These are phyloP conservation scores for Silene conica DNA, from an alignment of 148 eudicot species.

Conservation along the genomic window DNA sequence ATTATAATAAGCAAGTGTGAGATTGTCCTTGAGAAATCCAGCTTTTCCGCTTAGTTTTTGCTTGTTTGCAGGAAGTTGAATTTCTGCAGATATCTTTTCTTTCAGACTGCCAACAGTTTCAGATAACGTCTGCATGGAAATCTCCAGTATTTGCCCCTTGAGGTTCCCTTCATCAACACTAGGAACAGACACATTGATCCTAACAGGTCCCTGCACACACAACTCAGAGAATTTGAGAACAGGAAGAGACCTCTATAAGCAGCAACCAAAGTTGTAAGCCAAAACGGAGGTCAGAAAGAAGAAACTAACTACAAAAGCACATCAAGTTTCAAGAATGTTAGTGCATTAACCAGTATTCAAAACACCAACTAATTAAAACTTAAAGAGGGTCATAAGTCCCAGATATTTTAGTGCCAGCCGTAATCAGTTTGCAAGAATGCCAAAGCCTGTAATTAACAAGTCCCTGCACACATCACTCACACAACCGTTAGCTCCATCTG, in stretches of 20 bases:
- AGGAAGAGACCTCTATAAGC: not conserved
- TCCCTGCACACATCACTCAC: conserved; percentile 40
- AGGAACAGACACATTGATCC: conserved; percentile 57
- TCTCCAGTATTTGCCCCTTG: conserved; percentile 68
- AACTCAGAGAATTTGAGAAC: conserved; percentile 6
- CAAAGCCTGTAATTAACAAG: conserved; percentile 27
- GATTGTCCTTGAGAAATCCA: conserved; percentile 80
- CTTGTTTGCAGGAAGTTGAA: conserved; percentile 81
- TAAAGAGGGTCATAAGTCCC: too few relatives aligned
- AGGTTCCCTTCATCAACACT: conserved; percentile 79
- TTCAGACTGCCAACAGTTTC: conserved; percentile 73
- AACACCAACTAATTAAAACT: too few relatives aligned
- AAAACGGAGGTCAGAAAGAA: not conserved
- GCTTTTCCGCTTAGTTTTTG: conserved; percentile 87
- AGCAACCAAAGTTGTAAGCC: not conserved
- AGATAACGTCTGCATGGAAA: conserved; percentile 52
- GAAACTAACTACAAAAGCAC: not conserved
- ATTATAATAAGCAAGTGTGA: conserved; percentile 77
- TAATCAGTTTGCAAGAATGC: too few relatives aligned
- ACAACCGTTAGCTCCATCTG: conserved; percentile 8
- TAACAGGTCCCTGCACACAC: conserved; percentile 58
- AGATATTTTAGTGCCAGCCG: too few relatives aligned
- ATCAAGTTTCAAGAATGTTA: too few relatives aligned
- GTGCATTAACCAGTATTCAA: too few relatives aligned
- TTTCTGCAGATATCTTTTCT: conserved; percentile 75